Evolutionary conservation across 148 eudicot genomes (phyloP).

Genomic region (Amaranthus palmeri): DNA sequence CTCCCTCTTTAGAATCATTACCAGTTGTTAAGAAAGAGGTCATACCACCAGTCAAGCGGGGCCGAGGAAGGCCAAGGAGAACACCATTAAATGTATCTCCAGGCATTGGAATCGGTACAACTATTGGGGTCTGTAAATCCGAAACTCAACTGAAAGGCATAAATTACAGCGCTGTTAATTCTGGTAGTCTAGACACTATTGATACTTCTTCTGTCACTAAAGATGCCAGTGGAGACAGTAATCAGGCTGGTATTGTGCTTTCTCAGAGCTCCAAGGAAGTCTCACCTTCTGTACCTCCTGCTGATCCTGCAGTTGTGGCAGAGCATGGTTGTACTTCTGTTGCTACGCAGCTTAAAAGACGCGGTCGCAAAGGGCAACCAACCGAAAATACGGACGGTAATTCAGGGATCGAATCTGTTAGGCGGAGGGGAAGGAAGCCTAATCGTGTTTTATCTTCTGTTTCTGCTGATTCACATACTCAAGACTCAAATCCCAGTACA

Average conservation of each 20-base stretch:
- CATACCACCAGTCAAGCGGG: conserved; percentile 66
- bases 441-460: conserved; percentile 19
- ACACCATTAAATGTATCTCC: conserved; percentile 30
- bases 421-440: conserved; percentile 45
- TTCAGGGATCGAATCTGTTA: conserved; percentile 23
- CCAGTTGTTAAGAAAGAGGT: conserved; percentile 36
- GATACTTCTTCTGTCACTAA: conserved; percentile 24
- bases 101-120: conserved; percentile 20
- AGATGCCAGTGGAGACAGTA: conserved; percentile 31
- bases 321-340: conserved; percentile 17
- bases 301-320: conserved; percentile 13
- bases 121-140: conserved; percentile 21
- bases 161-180: conserved; percentile 18
- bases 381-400: conserved; percentile 13
- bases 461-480: conserved; percentile 20
- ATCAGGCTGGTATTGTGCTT: conserved; percentile 29
- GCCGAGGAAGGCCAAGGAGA: conserved; percentile 91
- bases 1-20: conserved; percentile 23
- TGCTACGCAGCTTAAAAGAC: conserved; percentile 23
- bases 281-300: conserved; percentile 22
- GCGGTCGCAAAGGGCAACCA: conserved; percentile 30
- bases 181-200: conserved; percentile 24
- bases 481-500: conserved; percentile 18
- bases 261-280: conserved; percentile 33
- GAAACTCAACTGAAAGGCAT: conserved; percentile 17